Evolutionary conservation across 2,329 filamentous ascomycete species (phyloP), one percentile per base, ranked within the genome.

Genomic region (Plectosphaerella cucumerina): DNA sequence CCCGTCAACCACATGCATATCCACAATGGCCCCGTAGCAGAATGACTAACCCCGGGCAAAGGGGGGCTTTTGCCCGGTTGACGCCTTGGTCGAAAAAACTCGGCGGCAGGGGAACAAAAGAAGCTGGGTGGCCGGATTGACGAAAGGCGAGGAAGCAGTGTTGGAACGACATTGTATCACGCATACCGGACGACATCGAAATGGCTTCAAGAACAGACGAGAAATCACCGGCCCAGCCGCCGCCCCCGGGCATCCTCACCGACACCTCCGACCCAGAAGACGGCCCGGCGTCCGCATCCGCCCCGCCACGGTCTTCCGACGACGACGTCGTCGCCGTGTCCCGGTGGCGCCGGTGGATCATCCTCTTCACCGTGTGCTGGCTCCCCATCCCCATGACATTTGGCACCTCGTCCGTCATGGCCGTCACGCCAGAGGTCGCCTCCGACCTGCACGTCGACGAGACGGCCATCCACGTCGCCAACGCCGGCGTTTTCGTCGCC

Each of bases 351-450:
- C 57, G 56, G 31, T 57, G 54, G 47, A 44, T 58, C 9, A 56
- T 55, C 3, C 48, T 62, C 8, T 54, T 55, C 17, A 50, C 52
- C 1, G 52, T 56, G 15, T 59, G 57, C 51, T 61, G 56, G 58
- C 58, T 58, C 55, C 55, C 58, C 4, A 44, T 62, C 53, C 82
- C 87, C 47, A 84, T 89, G 53, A 87, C 87, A 2, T 96, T 96
- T 60, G 85, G 86, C 0, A 88, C 83, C 26, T 92, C 88, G 0
- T 85, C 85, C 1, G 82, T 92, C 14, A 68, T 93, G 15, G 78
- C 87, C 1, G 89, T 87, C 3, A 82, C 87, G 1, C 87, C 87
- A 2, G 87, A 93, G 63, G 84, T 93, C 6, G 86, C 87, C 2
- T 65, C 62, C 5, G 83, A 81, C 8, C 90, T 81, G 62, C 55